Evolutionary conservation across 345 rosid species (phyloP).

Genomic region (Citrus inodora): DNA sequence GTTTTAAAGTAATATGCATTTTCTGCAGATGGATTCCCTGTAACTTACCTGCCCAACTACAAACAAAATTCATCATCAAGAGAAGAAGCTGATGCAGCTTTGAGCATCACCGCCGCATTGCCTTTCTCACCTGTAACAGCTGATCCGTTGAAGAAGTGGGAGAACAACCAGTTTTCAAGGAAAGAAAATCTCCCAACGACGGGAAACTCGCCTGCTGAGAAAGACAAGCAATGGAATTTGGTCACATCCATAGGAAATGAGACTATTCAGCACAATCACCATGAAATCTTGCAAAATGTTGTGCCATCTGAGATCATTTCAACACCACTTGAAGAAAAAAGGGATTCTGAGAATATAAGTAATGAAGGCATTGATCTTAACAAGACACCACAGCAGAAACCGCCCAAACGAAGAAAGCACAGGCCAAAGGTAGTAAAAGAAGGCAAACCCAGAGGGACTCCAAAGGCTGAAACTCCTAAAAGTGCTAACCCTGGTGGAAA

Average conservation of each 20-base stretch:
- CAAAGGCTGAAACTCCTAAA: conserved; percentile 39
- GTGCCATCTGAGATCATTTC: conserved; percentile 36
- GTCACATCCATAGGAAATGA: conserved; percentile 18
- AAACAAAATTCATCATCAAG: conserved; percentile 47
- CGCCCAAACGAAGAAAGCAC: conserved; percentile 65
- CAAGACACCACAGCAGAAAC: conserved; percentile 61
- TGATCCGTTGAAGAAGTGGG: conserved; percentile 24
- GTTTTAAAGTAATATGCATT: conserved; percentile 4
- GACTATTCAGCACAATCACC: conserved; percentile 20
- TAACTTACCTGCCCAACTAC: conserved; percentile 31
- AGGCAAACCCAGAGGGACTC: conserved; percentile 51
- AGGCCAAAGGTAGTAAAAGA: conserved; percentile 76
- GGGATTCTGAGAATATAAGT: conserved; percentile 24
- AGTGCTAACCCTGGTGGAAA: conserved; percentile 26
- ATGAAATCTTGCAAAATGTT: conserved; percentile 37
- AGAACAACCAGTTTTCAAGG: conserved; percentile 9
- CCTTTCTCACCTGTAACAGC: conserved; percentile 27
- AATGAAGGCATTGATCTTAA: conserved; percentile 59
- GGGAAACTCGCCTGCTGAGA: conserved; percentile 26
- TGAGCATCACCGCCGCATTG: conserved; percentile 23
- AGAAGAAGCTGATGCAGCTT: conserved; percentile 36
- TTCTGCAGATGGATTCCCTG: conserved; percentile 52
- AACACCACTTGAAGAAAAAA: conserved; percentile 26
- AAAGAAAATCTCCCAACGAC: neutral
- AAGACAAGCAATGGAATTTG: conserved; percentile 22